Evolutionary conservation across 2,329 filamentous ascomycete genomes (phyloP).

Genomic region (Amauroascus niger): DNA sequence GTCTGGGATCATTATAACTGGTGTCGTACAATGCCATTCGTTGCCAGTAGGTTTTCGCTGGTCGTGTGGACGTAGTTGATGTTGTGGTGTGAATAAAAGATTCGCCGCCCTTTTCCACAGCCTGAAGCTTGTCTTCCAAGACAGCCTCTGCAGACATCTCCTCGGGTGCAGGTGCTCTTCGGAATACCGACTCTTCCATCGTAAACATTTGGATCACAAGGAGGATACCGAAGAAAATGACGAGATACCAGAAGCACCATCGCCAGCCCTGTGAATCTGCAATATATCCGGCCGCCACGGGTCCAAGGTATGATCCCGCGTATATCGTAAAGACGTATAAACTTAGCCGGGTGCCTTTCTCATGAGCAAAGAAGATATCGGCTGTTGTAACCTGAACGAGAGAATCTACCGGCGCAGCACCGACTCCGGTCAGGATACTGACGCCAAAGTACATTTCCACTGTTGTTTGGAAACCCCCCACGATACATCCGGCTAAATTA

Average conservation of each 20-base stretch:
- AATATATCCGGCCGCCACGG: constrained; percentile 24
- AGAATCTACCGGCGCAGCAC: constrained; percentile 42
- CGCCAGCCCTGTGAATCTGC: constrained; percentile 40
- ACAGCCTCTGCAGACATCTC: constrained; percentile 4
- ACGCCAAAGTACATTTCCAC: constrained; percentile 11
- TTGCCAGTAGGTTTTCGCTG: constrained; percentile 37
- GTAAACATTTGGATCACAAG: constrained; percentile 47
- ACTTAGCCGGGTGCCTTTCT: constrained; percentile 36
- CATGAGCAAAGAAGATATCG: constrained; percentile 40
- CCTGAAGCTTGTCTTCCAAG: constrained; percentile 7
- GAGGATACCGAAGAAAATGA: constrained; percentile 33
- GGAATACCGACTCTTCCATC: constrained; percentile 53
- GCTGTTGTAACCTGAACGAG: constrained; percentile 41
- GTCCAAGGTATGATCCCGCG: constrained; percentile 39
- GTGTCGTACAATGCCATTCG: constrained; percentile 31
- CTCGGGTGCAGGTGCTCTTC: constrained; percentile 22
- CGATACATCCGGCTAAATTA: constrained; percentile 12
- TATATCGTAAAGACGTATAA: constrained; percentile 40
- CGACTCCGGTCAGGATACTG: constrained; percentile 23
- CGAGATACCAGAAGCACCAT: constrained; percentile 43
- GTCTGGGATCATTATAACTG: constrained; percentile 14
- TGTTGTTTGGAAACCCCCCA: constrained; percentile 13
- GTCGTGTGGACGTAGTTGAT: constrained; percentile 12
- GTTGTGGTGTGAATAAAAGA: not conserved
- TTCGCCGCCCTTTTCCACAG: constrained; percentile 2